Base-by-base conservation (phyloP, 495 filamentous ascomycete genomes). In the Hamigera avellanea region DNA sequence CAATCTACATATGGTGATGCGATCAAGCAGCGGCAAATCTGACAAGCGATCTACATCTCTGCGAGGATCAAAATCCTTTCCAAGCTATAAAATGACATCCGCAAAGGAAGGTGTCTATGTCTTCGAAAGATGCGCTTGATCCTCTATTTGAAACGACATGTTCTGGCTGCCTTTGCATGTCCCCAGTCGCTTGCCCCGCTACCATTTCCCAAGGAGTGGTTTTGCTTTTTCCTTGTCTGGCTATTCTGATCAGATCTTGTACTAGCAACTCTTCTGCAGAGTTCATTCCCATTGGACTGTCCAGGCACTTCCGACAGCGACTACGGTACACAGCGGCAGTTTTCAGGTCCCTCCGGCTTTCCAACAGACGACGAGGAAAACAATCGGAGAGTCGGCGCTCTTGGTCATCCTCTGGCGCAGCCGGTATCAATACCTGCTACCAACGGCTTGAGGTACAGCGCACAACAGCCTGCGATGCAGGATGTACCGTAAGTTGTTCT, bases 401-500 rank as follows among this genome's bases (percentile, higher is more conserved):
- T 69, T 40, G 50, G 46, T 31, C 51, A 55, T 37, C 39, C 44
- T 44, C 37, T 62, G 32, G 44, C 47, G 19, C 52, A 58, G 32
- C 48, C 54, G 15, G 53, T 56, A 44, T 59, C 65, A 15, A 59
- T 67, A 44, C 52, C 62, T 50, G 57, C 55, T 44, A 62, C 54
- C 53, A 67, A 63, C 59, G 57, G 61, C 52, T 49, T 65, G 47
- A 51, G 57, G 48, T 69, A 66, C 59, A 61, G 55, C 48, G 49
- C 61, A 53, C 60, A 60, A 45, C 55, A 56, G 43, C 42, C 59
- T 61, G 53, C 49, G 35, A 46, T 62, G 56, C 61, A 67, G 37
- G 62, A 66, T 53, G 52, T 64, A 47, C 52, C 60, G 66, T 70
- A 68, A 58, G 66, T 69, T 50, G 35, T 58, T 33, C 49, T 65